phyloP scores from a whole-genome alignment of 2,329 filamentous ascomycete species.

The Pezicula carpinea region DNA sequence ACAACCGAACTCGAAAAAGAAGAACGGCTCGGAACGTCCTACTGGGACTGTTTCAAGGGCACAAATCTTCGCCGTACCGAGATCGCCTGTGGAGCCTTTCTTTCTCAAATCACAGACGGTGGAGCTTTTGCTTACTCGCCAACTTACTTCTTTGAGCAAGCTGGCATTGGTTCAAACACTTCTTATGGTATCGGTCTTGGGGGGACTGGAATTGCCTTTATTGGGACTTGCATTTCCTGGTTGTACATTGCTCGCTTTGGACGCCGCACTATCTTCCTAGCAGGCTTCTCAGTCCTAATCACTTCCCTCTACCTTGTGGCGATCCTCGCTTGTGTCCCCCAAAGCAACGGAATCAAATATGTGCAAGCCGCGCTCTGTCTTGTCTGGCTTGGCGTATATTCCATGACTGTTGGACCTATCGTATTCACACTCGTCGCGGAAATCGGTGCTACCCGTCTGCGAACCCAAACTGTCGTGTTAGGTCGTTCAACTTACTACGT shows the following conservation, averaged over 20 bases:
- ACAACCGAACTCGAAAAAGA: constrained; percentile 46
- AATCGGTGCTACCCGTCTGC: constrained; percentile 31
- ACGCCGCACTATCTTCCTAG: constrained; percentile 39
- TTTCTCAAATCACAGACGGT: constrained; percentile 56
- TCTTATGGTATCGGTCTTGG: constrained; percentile 37
- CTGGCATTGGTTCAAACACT: constrained; percentile 41
- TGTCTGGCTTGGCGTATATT: constrained; percentile 29
- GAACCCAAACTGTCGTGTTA: constrained; percentile 32
- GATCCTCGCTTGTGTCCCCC: constrained; percentile 38
- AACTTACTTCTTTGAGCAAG: constrained; percentile 53
- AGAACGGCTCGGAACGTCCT: constrained; percentile 33
- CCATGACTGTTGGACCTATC: constrained; percentile 32
- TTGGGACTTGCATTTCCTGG: constrained; percentile 47
- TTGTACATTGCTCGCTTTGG: constrained; percentile 39
- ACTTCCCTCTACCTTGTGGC: constrained; percentile 41
- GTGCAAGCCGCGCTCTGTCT: constrained; percentile 12
- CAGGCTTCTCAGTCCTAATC: constrained; percentile 38
- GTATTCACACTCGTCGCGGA: constrained; percentile 35
- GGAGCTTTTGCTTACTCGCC: constrained; percentile 60
- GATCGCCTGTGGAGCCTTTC: constrained; percentile 47
- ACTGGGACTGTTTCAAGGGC: constrained; percentile 42
- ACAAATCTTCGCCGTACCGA: constrained; percentile 44
- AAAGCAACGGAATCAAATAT: constrained; percentile 21
- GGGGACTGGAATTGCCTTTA: constrained; percentile 35
- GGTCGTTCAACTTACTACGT: constrained; percentile 33